Evolutionary conservation across 2,329 filamentous ascomycete species (phyloP).

Genomic region (Claviceps sp.): DNA sequence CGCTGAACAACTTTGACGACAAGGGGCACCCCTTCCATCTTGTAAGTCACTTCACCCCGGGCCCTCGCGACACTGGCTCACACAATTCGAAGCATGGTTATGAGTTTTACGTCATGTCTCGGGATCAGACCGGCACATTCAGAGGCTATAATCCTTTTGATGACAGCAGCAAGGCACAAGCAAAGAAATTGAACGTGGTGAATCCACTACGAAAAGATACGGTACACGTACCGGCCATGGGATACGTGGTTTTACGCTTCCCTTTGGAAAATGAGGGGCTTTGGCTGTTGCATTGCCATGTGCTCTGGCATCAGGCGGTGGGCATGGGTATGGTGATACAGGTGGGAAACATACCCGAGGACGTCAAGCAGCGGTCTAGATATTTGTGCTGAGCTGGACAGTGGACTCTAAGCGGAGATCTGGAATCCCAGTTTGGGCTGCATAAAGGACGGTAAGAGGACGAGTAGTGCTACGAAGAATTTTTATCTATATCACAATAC

Average conservation of each 20-base stretch:
- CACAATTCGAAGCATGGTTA: slow-evolving; percentile 9
- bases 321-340: slow-evolving; percentile 15
- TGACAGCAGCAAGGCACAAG: neutral
- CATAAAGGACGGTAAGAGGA: no score
- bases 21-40: slow-evolving; percentile 36
- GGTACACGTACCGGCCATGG: slow-evolving; percentile 17
- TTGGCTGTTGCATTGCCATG: slow-evolving; percentile 26
- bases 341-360: slow-evolving; percentile 3
- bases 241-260: slow-evolving; percentile 23
- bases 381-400: neutral
- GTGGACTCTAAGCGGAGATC: no score
- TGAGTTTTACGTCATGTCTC: slow-evolving; percentile 9
- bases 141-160: slow-evolving; percentile 10
- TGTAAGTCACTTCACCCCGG: slow-evolving; percentile 13
- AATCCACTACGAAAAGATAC: slow-evolving; percentile 20
- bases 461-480: no score
- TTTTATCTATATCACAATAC: no score
- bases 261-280: slow-evolving; percentile 22
- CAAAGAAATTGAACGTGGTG: slow-evolving; percentile 3
- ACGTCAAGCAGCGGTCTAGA: neutral
- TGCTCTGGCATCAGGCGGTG: slow-evolving; percentile 23
- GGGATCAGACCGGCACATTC: slow-evolving; percentile 1
- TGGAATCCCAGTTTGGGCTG: no score
- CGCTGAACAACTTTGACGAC: slow-evolving; percentile 37
- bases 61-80: neutral